Evolutionary conservation across 2,329 filamentous ascomycete genomes (phyloP), one percentile per base, ranked within the genome.

Genomic region (Capronia americana): DNA sequence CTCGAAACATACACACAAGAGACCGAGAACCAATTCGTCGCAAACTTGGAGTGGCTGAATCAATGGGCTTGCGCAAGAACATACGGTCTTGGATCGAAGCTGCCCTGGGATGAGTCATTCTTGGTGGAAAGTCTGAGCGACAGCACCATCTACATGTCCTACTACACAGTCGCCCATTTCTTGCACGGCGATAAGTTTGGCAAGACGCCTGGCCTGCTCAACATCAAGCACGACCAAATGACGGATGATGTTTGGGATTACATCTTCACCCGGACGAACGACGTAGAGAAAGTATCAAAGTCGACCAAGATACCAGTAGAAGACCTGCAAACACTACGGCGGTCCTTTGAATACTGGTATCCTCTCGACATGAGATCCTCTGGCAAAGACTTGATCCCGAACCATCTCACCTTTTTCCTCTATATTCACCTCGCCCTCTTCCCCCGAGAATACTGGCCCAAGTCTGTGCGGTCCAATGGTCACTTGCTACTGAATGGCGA

Each of bases 321-420:
- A 67, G 87, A 87, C 2, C 84, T 99, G 53, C 87, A 92, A 75
- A 86, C 87, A 48, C 90, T 99, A 90, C 87, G 93, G 67, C 87
- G 93, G 75, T 92, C 96, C 74, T 98, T 98, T 74, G 90, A 95
- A 78, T 99, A 97, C 85, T 98, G 92, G 84, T 99, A 98, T 79
- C 95, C 95, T 48, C 83, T 98, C 59, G 94, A 98, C 75, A 83
- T 97, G 72, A 87, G 93, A 73, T 88, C 91, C 50, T 95, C 91
- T 41, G 95, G 94, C 73, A 98, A 98, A 83, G 94, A 97, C 77
- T 83, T 97, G 70, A 93, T 96, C 73, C 90, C 91, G 69, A 97
- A 96, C 81, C 95, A 98, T 80, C 83, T 99, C 74, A 97, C 93
- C 12, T 97, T 98, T 84, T 95, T 91, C 85, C 85, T 98, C 62